phyloP scores from a whole-genome alignment of 768 basidiomycete species.

The Suillus discolor region DNA sequence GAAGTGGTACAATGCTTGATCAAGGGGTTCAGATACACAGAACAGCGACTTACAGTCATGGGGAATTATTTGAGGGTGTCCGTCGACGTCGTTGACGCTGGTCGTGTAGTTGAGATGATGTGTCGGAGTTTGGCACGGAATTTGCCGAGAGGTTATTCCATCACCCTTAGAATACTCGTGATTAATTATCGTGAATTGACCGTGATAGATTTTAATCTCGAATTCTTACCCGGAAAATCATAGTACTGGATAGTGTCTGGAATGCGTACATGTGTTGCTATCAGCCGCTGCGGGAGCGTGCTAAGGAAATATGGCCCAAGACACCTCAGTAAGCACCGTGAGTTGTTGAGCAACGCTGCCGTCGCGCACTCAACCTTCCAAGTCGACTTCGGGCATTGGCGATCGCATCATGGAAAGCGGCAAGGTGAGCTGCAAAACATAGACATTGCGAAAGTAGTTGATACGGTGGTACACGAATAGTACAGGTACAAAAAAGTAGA shows the following conservation, averaged over 20 bases:
- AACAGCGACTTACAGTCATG: constrained; percentile 5
- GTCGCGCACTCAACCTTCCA: neutral
- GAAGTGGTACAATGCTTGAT: neutral
- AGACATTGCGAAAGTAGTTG: neutral
- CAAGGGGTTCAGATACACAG: neutral
- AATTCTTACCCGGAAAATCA: neutral
- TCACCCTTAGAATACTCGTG: no score
- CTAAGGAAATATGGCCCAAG: neutral
- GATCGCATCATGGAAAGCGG: neutral
- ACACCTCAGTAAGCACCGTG: neutral
- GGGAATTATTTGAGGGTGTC: neutral
- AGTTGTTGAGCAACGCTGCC: neutral
- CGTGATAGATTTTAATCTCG: neutral
- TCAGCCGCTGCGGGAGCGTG: neutral
- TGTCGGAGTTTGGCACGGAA: constrained; percentile 5
- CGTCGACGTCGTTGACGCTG: constrained; percentile 2
- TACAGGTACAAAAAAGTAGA: neutral
- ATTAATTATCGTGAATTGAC: no score
- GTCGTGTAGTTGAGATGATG: neutral
- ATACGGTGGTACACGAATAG: neutral
- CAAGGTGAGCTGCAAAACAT: neutral
- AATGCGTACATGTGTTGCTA: neutral
- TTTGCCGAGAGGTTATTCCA: neutral
- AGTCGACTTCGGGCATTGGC: neutral
- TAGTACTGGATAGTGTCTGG: neutral